Evolutionary conservation across 2,329 filamentous ascomycete species (phyloP).

Genomic region (Fusarium sp.): DNA sequence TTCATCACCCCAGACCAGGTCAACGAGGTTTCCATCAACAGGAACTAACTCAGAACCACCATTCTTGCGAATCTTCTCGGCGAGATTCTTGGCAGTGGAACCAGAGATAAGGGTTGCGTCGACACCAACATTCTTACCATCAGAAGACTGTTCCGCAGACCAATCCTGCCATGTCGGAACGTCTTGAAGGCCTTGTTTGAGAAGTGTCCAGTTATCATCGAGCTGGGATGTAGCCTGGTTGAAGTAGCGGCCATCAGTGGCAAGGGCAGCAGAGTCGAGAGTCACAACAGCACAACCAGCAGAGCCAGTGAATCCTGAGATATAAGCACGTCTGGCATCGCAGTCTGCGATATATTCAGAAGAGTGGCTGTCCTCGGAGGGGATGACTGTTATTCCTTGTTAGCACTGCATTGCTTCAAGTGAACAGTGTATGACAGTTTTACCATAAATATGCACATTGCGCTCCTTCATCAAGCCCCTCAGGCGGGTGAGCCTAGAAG

Average conservation of each 20-base stretch:
- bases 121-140: conserved; percentile 89
- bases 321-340: conserved; percentile 90
- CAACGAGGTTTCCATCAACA: conserved; percentile 87
- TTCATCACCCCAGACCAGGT: conserved; percentile 84
- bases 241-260: conserved; percentile 97
- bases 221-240: conserved; percentile 94
- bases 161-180: conserved; percentile 99
- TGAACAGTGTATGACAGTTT: conserved; percentile 45
- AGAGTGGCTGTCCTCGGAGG: conserved; percentile 96
- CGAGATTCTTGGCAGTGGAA: conserved; percentile 74
- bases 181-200: conserved; percentile 94
- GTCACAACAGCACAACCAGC: conserved; percentile 94
- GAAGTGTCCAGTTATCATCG: conserved; percentile 88
- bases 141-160: conserved; percentile 87
- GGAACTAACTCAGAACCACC: conserved; percentile 83
- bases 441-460: conserved; percentile 94
- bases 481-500: conserved; percentile 79
- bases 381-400: conserved; percentile 75
- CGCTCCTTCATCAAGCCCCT: conserved; percentile 88
- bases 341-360: conserved; percentile 99
- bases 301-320: conserved; percentile 94
- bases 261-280: conserved; percentile 85
- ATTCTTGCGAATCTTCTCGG: conserved; percentile 87
- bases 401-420: conserved; percentile 6
- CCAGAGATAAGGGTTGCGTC: conserved; percentile 89